Base-by-base conservation (phyloP, 139 green algal genomes). In the Axilococcus clingmanii region DNA sequence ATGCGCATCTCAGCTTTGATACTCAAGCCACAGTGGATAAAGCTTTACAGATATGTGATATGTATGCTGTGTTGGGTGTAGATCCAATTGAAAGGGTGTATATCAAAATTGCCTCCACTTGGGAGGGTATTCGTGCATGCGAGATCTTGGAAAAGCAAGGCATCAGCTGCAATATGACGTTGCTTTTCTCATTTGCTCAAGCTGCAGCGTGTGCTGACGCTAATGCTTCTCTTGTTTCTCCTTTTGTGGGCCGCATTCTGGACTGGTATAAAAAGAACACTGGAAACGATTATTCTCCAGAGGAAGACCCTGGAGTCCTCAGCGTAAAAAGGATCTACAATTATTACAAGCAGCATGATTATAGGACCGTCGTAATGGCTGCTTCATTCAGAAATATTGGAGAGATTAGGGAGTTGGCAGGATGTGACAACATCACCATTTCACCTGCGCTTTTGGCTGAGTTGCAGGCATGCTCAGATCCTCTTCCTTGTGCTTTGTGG, bases 351-450 rank as follows among this genome's bases (percentile, higher is more conserved):
- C 28, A 61, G 34, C 57, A 74, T 25, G 63, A 82, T 40, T 82
- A 83, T 71, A 41, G 55, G 8, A 94, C 86, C 19, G 78, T 83
- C 22, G 78, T 94, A n/a, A 94, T 94, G 84, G 85, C 84, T 0
- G 85, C 86, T 0, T 88, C 75, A 19, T 94, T 94, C 77, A 66
- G 86, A 48, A 94, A 91, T 46, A 48, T 65, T 3, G 85, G 77
- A 19, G 84, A 94, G 74, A 89, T 94, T 59, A 40, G 60, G 4
- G 63, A 86, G 75, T 72, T 93, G 19, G 82, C 83, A n/a, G 83
- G 82, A 73, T 89, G 78, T 61, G 86, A 94, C 72, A 90, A 88
- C 49, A 91, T 94, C 70, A 94, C 85, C 55, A 93, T 94, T 51
- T 71, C 85, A 19, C 86, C 86, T 4, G 35, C 62, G 36, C 68